These are phyloP conservation scores for Fomitopsis pinicola DNA, from an alignment of 1,284 basidiomycete species.

Conservation along the genomic window DNA sequence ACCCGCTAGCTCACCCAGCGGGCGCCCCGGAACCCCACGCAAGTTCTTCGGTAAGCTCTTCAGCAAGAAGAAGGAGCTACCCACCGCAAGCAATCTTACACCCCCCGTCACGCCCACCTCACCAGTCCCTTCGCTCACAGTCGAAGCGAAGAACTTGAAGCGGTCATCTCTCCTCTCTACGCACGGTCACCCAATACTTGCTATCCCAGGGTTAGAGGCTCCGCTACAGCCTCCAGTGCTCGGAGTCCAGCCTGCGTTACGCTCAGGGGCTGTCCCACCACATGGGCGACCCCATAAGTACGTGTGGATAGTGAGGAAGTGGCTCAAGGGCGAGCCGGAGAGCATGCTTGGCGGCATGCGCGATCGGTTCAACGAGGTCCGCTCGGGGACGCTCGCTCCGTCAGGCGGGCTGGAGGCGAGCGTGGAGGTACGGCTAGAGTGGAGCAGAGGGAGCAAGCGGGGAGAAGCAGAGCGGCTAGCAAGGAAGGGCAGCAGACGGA, in stretches of 20 bases:
- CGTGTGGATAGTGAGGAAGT: constrained; percentile 77
- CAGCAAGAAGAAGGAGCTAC: constrained; percentile 45
- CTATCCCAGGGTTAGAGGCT: neutral
- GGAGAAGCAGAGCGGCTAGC: constrained; percentile 12
- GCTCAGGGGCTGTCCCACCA: constrained; percentile 36
- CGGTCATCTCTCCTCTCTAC: constrained; percentile 9
- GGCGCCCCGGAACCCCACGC: constrained; percentile 37
- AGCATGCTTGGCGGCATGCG: constrained; percentile 36
- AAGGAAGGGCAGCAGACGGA: constrained; percentile 2
- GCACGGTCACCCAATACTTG: neutral
- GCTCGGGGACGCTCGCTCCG: constrained; percentile 7
- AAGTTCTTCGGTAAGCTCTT: constrained; percentile 75
- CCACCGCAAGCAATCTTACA: constrained; percentile 12
- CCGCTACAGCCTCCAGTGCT: constrained; percentile 52
- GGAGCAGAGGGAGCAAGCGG: constrained; percentile 48
- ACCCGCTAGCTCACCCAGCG: neutral
- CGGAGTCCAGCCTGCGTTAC: constrained; percentile 57
- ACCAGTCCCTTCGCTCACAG: neutral
- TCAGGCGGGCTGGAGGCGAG: constrained; percentile 20
- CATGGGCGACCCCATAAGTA: constrained; percentile 58
- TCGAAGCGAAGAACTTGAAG: neutral
- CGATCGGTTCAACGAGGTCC: constrained; percentile 29
- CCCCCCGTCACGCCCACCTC: neutral
- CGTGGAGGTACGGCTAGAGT: constrained; percentile 73
- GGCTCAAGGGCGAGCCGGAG: constrained; percentile 60